Base-by-base conservation (phyloP, 345 rosid species). In the Citrus inodora region DNA sequence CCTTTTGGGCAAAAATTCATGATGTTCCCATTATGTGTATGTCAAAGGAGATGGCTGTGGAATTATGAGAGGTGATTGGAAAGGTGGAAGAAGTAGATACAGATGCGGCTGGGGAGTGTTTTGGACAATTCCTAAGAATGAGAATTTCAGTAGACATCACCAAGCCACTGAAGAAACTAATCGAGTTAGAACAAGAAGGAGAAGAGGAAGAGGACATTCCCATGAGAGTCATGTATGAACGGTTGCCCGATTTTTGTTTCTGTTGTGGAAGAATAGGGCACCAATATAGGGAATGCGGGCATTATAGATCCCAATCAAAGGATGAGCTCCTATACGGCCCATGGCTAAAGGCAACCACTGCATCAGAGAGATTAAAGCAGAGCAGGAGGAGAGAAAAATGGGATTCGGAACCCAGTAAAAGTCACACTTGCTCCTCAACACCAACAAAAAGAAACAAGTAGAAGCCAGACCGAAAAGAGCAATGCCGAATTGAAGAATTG, bases 391-490 rank as follows among this genome's bases (percentile, higher is more conserved):
- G 13, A 9, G 46, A 40, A 1, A 2, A 11, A 40, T 40, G 4
- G 3, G 46, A 40, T 0, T 2, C 46, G 2, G 46, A 40, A 9
- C 13, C 46, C 0, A 40, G 3, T 9, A 40, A 9, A 40, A 0
- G 1, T 2, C 46, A 40, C 46, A 1, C 46, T 9, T 9, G 3
- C 2, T 37, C 1, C 40, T 37, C 2, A 37, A 37, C 8, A 2
- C 46, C 46, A 40, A 9, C 46, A 40, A 9, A 40, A 2, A 9
- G 13, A 40, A 40, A 2, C 1, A 40, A 40, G 46, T 9, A 40
- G 3, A 40, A 40, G 13, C 3, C 10, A 9, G 0, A 9, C 1
- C 0, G 46, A 9, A 2, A 3, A 40, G 0, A 9, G 10, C 13
- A 40, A 40, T 9, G 46, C 13, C 2, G 3, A 2, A 2, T 2